Percentiles rank a stretch among this genome's conserved stretches.
These are phyloP conservation scores for Podospora didyma DNA, from an alignment of 495 filamentous ascomycete species.

Conservation along the genomic window DNA sequence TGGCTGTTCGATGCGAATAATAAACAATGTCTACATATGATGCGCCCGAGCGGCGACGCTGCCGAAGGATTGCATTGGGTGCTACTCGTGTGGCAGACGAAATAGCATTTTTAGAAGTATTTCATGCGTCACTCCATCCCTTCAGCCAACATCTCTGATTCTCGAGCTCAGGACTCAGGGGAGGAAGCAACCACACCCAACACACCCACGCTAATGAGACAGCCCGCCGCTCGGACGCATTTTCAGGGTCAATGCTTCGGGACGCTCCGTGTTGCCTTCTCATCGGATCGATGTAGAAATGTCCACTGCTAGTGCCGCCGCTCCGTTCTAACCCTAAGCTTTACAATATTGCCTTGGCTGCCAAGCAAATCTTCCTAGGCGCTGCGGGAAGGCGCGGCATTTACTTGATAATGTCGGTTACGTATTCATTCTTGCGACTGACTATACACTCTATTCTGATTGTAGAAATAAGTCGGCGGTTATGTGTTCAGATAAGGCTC, in stretches of 20 bases:
- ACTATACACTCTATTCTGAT: too few relatives aligned
- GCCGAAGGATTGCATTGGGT: neutral
- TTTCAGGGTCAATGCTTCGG: neutral
- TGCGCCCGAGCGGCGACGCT: neutral
- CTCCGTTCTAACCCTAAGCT: too few relatives aligned
- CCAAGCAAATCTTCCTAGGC: neutral
- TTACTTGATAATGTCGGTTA: neutral
- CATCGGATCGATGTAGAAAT: neutral
- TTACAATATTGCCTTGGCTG: too few relatives aligned
- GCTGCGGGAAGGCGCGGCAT: neutral
- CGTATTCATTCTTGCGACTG: neutral
- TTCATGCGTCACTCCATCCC: neutral
- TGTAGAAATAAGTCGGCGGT: too few relatives aligned
- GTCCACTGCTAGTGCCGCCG: too few relatives aligned
- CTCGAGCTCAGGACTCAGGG: too few relatives aligned
- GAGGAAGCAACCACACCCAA: too few relatives aligned
- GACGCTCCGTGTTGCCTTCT: neutral
- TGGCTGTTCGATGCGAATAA: slow-evolving; percentile 11
- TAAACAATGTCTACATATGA: neutral
- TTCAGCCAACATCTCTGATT: too few relatives aligned
- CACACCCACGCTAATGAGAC: too few relatives aligned
- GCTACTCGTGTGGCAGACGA: neutral
- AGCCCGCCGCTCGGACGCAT: neutral
- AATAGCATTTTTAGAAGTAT: neutral
- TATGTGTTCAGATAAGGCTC: slow-evolving; percentile 1